A percentile compares a stretch with the other conserved stretches of the same genome.
Conservation (phyloP, 2,329 filamentous ascomycete species). For the Ampelomyces quisqualis region DNA sequence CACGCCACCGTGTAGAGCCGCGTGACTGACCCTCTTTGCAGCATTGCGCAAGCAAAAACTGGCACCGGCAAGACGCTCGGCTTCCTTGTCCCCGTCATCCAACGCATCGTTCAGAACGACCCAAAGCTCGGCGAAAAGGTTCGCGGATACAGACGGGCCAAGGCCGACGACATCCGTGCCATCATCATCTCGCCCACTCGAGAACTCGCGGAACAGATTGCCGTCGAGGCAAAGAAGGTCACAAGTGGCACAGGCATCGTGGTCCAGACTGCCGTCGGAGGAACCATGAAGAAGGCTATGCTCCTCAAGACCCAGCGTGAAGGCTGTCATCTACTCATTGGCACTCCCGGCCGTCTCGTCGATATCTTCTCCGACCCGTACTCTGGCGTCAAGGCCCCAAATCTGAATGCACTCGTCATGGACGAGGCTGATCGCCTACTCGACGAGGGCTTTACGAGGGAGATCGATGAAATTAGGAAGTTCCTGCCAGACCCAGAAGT, state of each 20-base stretch:
- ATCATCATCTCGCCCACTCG: conserved; percentile 64
- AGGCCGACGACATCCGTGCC: conserved; percentile 57
- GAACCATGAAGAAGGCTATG: conserved; percentile 73
- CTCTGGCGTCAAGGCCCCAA: conserved; percentile 64
- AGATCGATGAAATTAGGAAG: conserved; percentile 51
- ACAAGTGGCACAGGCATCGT: conserved; percentile 65
- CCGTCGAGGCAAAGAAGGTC: conserved; percentile 71
- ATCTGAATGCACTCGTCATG: conserved; percentile 60
- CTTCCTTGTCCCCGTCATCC: conserved; percentile 83
- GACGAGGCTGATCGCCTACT: conserved; percentile 69
- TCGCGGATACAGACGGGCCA: conserved; percentile 45
- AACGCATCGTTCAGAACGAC: conserved; percentile 70
- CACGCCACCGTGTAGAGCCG: too few relatives aligned
- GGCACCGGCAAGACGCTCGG: conserved; percentile 96
- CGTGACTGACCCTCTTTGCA: too few relatives aligned
- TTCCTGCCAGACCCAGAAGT: conserved; percentile 62
- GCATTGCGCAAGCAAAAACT: conserved; percentile 88
- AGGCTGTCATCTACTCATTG: conserved; percentile 87
- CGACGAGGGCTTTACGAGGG: conserved; percentile 57
- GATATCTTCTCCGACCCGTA: conserved; percentile 72
- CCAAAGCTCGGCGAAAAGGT: conserved; percentile 58
- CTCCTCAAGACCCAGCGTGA: conserved; percentile 66
- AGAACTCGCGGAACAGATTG: conserved; percentile 65
- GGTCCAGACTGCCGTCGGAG: conserved; percentile 82
- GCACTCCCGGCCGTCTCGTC: conserved; percentile 82